Percentiles rank a stretch among this genome's conserved stretches.
These are phyloP conservation scores for Tetracentron sinense DNA, from an alignment of 164 flowering plant species.

Conservation along the genomic window DNA sequence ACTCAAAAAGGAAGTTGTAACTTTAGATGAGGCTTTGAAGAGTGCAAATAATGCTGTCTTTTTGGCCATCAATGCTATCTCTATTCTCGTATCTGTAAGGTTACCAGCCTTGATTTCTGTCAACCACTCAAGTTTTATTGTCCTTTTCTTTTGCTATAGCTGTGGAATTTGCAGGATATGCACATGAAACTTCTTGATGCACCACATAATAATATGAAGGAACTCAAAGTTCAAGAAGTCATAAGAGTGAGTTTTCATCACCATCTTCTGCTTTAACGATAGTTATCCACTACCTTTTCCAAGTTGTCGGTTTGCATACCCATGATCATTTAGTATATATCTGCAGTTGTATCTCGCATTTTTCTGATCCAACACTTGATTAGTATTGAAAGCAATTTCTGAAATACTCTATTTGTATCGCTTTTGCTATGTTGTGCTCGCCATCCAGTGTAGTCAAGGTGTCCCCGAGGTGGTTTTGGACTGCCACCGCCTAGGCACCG, in stretches of 20 bases:
- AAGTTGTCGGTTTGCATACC: not conserved
- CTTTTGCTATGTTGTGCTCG: not conserved
- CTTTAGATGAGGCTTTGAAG: constrained; percentile 83
- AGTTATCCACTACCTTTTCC: not conserved
- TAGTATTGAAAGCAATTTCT: too few species aligned
- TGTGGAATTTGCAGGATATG: constrained; percentile 45
- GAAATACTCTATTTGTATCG: not conserved
- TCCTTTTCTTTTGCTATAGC: constrained; percentile 5
- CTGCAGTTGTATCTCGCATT: not conserved
- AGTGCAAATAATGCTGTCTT: constrained; percentile 79
- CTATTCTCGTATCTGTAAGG: constrained; percentile 70
- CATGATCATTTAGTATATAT: not conserved
- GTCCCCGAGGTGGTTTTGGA: too few species aligned
- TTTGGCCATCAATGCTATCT: constrained; percentile 62
- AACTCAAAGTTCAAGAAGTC: constrained; percentile 45
- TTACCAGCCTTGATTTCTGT: not conserved
- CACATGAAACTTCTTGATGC: constrained; percentile 42
- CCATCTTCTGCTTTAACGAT: constrained; percentile 1
- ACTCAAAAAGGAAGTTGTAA: constrained; percentile 69
- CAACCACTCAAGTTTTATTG: not conserved
- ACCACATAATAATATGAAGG: constrained; percentile 33
- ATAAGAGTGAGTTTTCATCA: constrained; percentile 41
- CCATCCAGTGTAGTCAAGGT: too few species aligned
- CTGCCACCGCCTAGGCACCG: too few species aligned
- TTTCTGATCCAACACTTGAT: not conserved